phyloP scores from a whole-genome alignment of 768 basidiomycete species.

The Psilocybe tampanensis region DNA sequence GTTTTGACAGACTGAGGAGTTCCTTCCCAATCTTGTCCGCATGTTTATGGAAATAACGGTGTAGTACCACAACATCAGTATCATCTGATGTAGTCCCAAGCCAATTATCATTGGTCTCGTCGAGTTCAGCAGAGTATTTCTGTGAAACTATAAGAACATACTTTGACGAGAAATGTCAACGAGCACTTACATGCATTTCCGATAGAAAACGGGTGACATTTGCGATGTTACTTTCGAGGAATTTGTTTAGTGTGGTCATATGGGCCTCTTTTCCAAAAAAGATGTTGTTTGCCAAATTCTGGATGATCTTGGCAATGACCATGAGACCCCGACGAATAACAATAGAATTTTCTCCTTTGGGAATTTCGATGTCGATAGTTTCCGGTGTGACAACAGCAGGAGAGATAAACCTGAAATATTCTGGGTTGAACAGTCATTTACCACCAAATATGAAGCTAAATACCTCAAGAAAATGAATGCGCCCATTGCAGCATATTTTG shows the following conservation, averaged over 20 bases:
- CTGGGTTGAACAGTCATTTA: background rate
- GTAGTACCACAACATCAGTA: conserved; percentile 80
- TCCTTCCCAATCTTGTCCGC: conserved; percentile 90
- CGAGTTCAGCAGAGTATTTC: conserved; percentile 39
- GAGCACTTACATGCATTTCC: conserved; percentile 62
- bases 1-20: conserved; percentile 70
- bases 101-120: conserved; percentile 75
- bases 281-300: conserved; percentile 93
- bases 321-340: conserved; percentile 78
- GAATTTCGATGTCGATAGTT: conserved; percentile 79
- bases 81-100: conserved; percentile 78
- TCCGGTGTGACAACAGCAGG: conserved; percentile 90
- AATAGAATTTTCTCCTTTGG: conserved; percentile 51
- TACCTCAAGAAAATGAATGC: conserved; percentile 91
- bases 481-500: conserved; percentile 81
- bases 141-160: conserved; percentile 9
- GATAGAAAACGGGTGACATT: conserved; percentile 78
- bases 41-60: conserved; percentile 83
- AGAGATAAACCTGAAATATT: conserved; percentile 76
- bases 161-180: background rate
- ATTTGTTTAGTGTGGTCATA: conserved; percentile 80
- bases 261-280: conserved; percentile 90
- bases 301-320: conserved; percentile 89
- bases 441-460: background rate
- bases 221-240: conserved; percentile 69